Percentiles rank a stretch among this genome's conserved stretches.
Evolutionary conservation across 1,284 basidiomycete species (phyloP).

Genomic region (Ustilago hordei): DNA sequence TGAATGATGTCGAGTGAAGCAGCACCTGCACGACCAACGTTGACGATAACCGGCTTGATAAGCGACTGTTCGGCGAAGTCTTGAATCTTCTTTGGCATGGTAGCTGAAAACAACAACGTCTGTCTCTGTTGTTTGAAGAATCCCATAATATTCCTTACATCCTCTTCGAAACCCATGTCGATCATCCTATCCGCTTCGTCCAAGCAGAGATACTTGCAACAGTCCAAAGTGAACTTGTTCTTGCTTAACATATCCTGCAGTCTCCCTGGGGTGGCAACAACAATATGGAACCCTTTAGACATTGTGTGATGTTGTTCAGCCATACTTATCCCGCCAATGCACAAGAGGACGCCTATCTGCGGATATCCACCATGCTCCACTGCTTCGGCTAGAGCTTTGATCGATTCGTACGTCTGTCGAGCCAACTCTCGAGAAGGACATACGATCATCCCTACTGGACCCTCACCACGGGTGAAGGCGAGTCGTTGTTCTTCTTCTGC

Average conservation of each 20-base stretch:
- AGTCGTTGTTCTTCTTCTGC: slow-evolving; percentile 86
- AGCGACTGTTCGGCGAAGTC: slow-evolving; percentile 97
- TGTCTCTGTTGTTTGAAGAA: slow-evolving; percentile 97
- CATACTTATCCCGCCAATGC: slow-evolving; percentile 98
- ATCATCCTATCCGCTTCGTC: slow-evolving; percentile 99
- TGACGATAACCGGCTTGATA: slow-evolving; percentile 91
- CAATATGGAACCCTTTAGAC: slow-evolving; percentile 90
- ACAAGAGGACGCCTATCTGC: slow-evolving; percentile 79
- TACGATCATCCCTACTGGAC: slow-evolving; percentile 92
- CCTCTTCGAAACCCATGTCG: slow-evolving; percentile 98
- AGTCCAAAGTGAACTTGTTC: slow-evolving; percentile 87
- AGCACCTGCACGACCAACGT: slow-evolving; percentile 96
- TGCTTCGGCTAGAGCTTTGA: slow-evolving; percentile 84
- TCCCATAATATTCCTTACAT: slow-evolving; percentile 97
- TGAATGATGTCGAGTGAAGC: slow-evolving; percentile 97
- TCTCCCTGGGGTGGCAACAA: slow-evolving; percentile 80
- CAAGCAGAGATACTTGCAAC: slow-evolving; percentile 86
- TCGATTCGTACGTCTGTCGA: slow-evolving; percentile 91
- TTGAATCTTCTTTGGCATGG: slow-evolving; percentile 98
- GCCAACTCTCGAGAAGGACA: slow-evolving; percentile 73
- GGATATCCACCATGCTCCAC: slow-evolving; percentile 87
- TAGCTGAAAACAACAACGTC: slow-evolving; percentile 96
- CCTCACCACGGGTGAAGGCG: slow-evolving; percentile 90
- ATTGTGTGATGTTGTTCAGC: slow-evolving; percentile 91
- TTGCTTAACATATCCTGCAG: slow-evolving; percentile 80